phyloP scores from a whole-genome alignment of 805 yeast species.

The Metschnikowia rubicola region DNA sequence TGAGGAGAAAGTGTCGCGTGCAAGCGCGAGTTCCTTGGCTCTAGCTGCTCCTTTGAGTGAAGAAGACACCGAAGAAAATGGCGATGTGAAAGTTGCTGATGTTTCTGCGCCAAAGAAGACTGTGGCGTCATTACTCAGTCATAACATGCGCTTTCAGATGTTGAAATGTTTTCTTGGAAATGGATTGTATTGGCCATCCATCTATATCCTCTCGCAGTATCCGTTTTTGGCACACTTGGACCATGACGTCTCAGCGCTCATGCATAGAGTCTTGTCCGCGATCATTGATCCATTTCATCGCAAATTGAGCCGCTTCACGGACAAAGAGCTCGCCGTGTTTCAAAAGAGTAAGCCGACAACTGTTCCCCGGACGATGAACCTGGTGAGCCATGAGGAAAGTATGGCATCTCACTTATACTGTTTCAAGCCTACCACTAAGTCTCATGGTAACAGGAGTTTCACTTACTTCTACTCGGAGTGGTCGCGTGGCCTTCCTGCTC shows the following conservation, averaged over 20 bases:
- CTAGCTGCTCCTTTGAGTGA: constrained; percentile 79
- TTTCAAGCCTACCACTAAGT: constrained; percentile 29
- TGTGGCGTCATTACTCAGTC: constrained; percentile 18
- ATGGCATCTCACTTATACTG: constrained; percentile 20
- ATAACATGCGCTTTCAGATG: constrained; percentile 34
- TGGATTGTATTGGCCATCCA: constrained; percentile 61
- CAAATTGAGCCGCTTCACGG: constrained; percentile 19
- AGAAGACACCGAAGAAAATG: constrained; percentile 50
- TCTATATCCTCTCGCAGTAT: constrained; percentile 54
- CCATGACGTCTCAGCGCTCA: constrained; percentile 42
- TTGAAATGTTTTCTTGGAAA: constrained; percentile 51
- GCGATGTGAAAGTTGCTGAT: not conserved
- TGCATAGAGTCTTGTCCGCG: constrained; percentile 48
- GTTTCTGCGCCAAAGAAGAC: constrained; percentile 18
- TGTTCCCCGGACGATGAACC: constrained; percentile 24
- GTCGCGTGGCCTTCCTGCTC: constrained; percentile 38
- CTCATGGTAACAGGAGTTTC: constrained; percentile 24
- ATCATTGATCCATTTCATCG: constrained; percentile 49
- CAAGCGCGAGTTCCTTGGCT: constrained; percentile 77
- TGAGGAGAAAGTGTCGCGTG: constrained; percentile 55
- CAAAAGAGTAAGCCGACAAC: constrained; percentile 23
- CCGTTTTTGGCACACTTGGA: constrained; percentile 61
- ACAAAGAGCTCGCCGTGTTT: constrained; percentile 21
- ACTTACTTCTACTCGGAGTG: constrained; percentile 49
- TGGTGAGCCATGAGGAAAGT: constrained; percentile 25